Base-by-base conservation (phyloP, 1,284 basidiomycete species). In the Leccinum huronense region DNA sequence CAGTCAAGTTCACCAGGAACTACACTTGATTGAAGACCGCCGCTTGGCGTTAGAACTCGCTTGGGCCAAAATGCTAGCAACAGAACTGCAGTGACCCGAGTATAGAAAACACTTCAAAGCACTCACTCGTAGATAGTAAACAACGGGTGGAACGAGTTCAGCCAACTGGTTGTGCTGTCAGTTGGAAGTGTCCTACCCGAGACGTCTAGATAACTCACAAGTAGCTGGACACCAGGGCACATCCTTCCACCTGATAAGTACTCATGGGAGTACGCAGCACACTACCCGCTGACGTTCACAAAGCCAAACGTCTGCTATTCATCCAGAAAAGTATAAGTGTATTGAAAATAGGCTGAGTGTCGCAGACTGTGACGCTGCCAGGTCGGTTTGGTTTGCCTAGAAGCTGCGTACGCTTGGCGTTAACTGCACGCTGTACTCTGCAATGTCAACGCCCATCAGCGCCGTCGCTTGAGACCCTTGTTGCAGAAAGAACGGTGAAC, bases 221-320 rank as follows among this genome's bases (percentile, higher is more conserved):
- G 71, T 87, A 88, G 58, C 78, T 86, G 14, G 84, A 84, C 53
- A 86, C 86, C 2, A 86, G 86, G 6, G 84, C 86, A 72, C 84
- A 88, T 1, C 81, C 81, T 8, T 78, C 72, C 7, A 81, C 78
- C 72, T 87, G 84, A 33, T 84, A 85, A 19, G 81, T 83, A 59
- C 64, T 68, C 5, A 76, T 74, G 1, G 82, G 79, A 0, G 73
- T 88, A 88, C 2, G 82, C 84, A 31, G 80, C 78, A 69, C 86
- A 87, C 66, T 78, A 88, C 3, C 86, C 86, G 1, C 86, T 87
- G 5, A 77, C 69, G 65, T 88, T 87, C 23, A 83, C 81, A 65
- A 84, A 88, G 7, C 84, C 84, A 58, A 88, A 80, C 6, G 80
- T 77, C 45, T 76, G 68, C 48, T 82, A 81, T 36, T 83, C 77